phyloP scores from a whole-genome alignment of 2,329 filamentous ascomycete species.

The Cladosporium sp. region DNA sequence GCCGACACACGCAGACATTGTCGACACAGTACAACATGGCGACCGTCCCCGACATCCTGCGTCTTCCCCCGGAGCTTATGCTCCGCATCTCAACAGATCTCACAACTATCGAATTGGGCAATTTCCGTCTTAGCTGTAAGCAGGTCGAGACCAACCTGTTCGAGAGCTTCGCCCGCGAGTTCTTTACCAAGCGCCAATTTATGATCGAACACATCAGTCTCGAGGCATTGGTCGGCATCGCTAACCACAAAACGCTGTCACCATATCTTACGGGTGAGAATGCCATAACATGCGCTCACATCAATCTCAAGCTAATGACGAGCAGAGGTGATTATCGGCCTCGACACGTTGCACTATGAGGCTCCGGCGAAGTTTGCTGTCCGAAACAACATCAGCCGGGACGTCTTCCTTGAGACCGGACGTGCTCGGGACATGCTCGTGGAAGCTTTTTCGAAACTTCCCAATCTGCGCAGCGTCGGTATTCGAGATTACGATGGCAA shows the following conservation, averaged over 20 bases:
- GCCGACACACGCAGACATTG: background rate
- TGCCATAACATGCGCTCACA: slow-evolving; percentile 14
- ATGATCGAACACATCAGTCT: slow-evolving; percentile 58
- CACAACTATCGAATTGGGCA: slow-evolving; percentile 52
- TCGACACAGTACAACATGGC: background rate
- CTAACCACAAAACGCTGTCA: slow-evolving; percentile 35
- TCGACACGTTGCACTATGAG: background rate
- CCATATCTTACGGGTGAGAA: slow-evolving; percentile 42
- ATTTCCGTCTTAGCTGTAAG: slow-evolving; percentile 54
- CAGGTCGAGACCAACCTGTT: slow-evolving; percentile 52
- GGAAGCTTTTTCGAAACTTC: slow-evolving; percentile 53
- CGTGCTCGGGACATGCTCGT: slow-evolving; percentile 51
- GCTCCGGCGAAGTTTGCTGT: background rate
- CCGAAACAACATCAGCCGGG: slow-evolving; percentile 20
- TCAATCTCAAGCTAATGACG: background rate
- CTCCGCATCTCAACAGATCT: slow-evolving; percentile 52
- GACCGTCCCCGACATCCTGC: slow-evolving; percentile 27
- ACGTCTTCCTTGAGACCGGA: slow-evolving; percentile 38
- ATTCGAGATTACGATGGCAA: slow-evolving; percentile 56
- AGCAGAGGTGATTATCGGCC: slow-evolving; percentile 1
- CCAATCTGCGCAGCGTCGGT: slow-evolving; percentile 53
- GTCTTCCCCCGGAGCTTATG: slow-evolving; percentile 55
- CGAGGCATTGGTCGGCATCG: slow-evolving; percentile 45
- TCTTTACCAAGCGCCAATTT: slow-evolving; percentile 64
- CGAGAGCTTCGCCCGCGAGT: slow-evolving; percentile 55